Percentiles rank a stretch among this genome's conserved stretches.
Conservation (phyloP, 805 yeast genomes). For the Spathaspora arborariae region DNA sequence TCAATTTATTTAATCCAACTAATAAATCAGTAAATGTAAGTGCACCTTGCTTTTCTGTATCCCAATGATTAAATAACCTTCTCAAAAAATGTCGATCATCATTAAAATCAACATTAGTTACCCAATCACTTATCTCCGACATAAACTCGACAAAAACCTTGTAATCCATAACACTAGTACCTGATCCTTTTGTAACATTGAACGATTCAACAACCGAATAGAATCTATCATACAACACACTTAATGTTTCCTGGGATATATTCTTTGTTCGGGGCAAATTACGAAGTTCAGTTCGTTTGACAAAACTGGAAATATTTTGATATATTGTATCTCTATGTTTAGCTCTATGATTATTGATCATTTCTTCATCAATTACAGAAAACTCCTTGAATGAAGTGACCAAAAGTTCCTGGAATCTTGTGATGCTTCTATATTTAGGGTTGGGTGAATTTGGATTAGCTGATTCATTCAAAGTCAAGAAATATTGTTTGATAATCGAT, state of each 20-base stretch:
- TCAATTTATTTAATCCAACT: slow-evolving; percentile 65
- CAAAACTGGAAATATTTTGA: slow-evolving; percentile 83
- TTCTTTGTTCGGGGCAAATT: slow-evolving; percentile 74
- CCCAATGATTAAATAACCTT: slow-evolving; percentile 72
- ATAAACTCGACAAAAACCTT: slow-evolving; percentile 69
- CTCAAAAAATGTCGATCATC: slow-evolving; percentile 30
- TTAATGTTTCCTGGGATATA: slow-evolving; percentile 53
- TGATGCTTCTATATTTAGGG: slow-evolving; percentile 59
- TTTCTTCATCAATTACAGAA: slow-evolving; percentile 69
- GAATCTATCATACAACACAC: slow-evolving; percentile 79
- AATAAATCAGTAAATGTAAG: slow-evolving; percentile 68
- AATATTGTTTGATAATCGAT: slow-evolving; percentile 78
- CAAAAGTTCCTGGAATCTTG: slow-evolving; percentile 84
- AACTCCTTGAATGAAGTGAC: slow-evolving; percentile 94
- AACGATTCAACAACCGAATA: slow-evolving; percentile 72
- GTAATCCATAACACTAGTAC: slow-evolving; percentile 68
- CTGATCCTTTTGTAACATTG: slow-evolving; percentile 45
- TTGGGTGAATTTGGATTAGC: slow-evolving; percentile 73
- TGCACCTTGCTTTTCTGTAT: slow-evolving; percentile 47
- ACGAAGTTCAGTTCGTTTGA: slow-evolving; percentile 86
- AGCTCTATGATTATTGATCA: slow-evolving; percentile 63
- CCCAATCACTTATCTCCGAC: slow-evolving; percentile 81
- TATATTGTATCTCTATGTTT: slow-evolving; percentile 74
- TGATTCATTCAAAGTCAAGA: slow-evolving; percentile 68
- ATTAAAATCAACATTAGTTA: slow-evolving; percentile 15